Base-by-base conservation (phyloP, 2,329 filamentous ascomycete genomes). In the Penicillium sp. region DNA sequence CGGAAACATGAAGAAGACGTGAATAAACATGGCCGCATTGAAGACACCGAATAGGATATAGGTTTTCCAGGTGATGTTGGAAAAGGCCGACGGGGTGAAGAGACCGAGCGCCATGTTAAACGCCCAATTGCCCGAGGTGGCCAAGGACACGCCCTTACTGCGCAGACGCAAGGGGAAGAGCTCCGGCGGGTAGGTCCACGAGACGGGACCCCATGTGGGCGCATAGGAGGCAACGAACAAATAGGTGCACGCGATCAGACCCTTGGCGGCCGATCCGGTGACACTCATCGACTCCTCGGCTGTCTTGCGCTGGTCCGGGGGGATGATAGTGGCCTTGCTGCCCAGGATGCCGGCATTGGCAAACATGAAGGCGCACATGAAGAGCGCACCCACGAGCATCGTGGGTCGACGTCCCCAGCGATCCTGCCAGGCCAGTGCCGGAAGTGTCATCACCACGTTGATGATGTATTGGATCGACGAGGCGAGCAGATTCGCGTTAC, bases 41-140 rank as follows among this genome's bases (percentile, higher is more conserved):
- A 79, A 76, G 11, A 74, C 76, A 40, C 4, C 71, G 70, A 46
- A 78, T 60, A 16, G 56, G 55, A 5, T 65, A 63, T 18, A 78
- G 62, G 51, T 53, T 10, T 44, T 41, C 53, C 54, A 58, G 14
- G 50, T 46, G 25, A 58, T 58, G 36, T 58, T 56, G 24, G 50
- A 43, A 35, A 58, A 53, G 0, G 74, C 76, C 18, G 65, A 65
- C 0, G 77, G 78, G 0, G 72, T 73, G 55, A 77, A 77, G 38
- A 79, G 75, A 1, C 76, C 76, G 53, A 80, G 75, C 11, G 79
- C 67, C 2, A 79, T 63, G 56, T 76, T 76, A 25, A 75, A 56
- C 5, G 64, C 61, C 74, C 74, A 77, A 50, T 77, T 77, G 1
- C 67, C 71, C 46, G 73, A 72, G 0, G 75, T 76, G 1, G 74